Evolutionary conservation across 768 basidiomycete genomes (phyloP), one percentile per base, ranked within the genome.

Genomic region (Auricularia auricula-judae): DNA sequence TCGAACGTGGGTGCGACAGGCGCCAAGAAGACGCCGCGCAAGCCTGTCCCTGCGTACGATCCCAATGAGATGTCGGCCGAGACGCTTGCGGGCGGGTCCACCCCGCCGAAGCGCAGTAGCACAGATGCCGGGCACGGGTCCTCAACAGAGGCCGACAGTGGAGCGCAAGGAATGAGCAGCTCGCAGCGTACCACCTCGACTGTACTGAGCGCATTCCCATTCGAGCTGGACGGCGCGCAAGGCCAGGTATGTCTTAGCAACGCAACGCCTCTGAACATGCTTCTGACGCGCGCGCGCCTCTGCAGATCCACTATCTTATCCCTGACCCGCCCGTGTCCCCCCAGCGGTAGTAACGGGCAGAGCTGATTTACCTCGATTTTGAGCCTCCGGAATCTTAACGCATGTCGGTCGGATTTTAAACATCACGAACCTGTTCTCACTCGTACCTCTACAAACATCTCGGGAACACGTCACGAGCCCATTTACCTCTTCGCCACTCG

Each of bases 41-140:
- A 85, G 69, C 82, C 84, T 12, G 84, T 84, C n/a, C 84, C 84
- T 10, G 75, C 74, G 16, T 85, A 84, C 66, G 75, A 80, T 66
- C 71, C 75, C 33, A 67, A 71, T 36, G 66, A 72, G 43, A 62
- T 36, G 35, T 62, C 61, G 36, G 12, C 35, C 16, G 59, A 65
- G 39, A 39, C 59, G 36, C 51, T 56, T 33, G 47, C 18, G 11
- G 63, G 63, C 14, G 47, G 47, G 5, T 51, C 47, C 21, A 51
- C 47, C 11, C 47, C 56, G 10, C 34, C 56, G 56, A 59, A 59
- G 23, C 56, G 34, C 3, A 59, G 56, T 4, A 59, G 34, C 23
- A 35, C 23, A 7, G 56, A 59, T 10, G 56, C 56, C 23, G 29
- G 23, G 3, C 23, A n/a, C 56, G 18, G 21, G 11, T 21, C 47